Base-by-base conservation (phyloP, 306 rosid species). In the Fagus crenata region DNA sequence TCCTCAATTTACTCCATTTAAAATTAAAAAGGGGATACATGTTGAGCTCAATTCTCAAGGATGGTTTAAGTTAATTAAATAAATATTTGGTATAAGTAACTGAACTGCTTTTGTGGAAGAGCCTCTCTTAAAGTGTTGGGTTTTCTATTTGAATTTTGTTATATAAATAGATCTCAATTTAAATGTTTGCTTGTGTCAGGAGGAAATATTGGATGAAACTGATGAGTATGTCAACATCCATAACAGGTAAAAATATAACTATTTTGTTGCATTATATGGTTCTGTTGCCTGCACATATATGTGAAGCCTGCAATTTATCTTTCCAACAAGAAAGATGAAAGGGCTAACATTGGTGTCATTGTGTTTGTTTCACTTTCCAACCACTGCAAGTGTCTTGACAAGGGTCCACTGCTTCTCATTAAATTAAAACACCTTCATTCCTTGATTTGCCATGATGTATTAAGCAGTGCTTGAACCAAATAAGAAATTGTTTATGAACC, bases 161-260 rank as follows among this genome's bases (percentile, higher is more conserved):
- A 17, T 46, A 60, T 53, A 59, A 54, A 53, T 71, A 81, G 76
- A 84, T 74, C 78, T 75, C 33, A 72, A 17, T 77, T 22, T 75
- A 40, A 56, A 49, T 76, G 42, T 80, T 69, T 80, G 74, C 67
- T 70, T 67, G 37, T 94, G 51, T 81, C 93, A 95, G 98, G 98
- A 92, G 93, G 98, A 92, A 86, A 95, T 95, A 82, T 80, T 92
- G 79, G 97, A 95, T 85, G 98, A 95, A 92, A 95, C 98, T n/a
- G 98, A 95, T 75, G 98, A 88, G 79, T 95, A 95, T 75, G 96
- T 95, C 81, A 90, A 92, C 74, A 92, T 95, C 84, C 98, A 95
- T 80, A 92, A 95, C 87, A 92, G 91, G 98, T 95, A 89, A 71
- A 22, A 84, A 82, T 80, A 73, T 4, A 11, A 78, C 56, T 53